phyloP scores from a whole-genome alignment of 2,329 filamentous ascomycete genomes.

The Exophiala spinifera region DNA sequence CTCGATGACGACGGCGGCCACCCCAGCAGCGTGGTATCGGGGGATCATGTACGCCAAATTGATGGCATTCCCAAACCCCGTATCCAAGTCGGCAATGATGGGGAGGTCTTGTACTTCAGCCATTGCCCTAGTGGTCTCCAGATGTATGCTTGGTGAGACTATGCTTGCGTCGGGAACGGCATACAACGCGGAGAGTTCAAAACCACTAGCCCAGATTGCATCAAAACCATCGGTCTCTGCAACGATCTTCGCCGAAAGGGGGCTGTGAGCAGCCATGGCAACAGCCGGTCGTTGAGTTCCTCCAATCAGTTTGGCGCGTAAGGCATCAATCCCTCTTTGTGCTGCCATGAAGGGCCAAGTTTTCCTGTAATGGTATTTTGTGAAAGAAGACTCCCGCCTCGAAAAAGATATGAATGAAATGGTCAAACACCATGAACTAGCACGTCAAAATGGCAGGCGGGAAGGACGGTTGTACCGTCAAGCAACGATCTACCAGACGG shows the following conservation, averaged over 20 bases:
- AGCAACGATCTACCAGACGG: neutral
- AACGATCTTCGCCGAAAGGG: constrained; percentile 11
- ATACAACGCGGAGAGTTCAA: constrained; percentile 17
- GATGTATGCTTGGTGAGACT: constrained; percentile 6
- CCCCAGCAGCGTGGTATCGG: constrained; percentile 50
- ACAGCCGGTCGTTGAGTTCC: neutral
- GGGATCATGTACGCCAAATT: constrained; percentile 48
- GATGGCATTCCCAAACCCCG: constrained; percentile 51
- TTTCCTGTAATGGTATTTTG: neutral
- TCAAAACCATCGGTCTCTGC: constrained; percentile 8
- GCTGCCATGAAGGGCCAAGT: neutral
- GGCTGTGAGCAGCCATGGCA: constrained; percentile 16
- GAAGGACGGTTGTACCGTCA: neutral
- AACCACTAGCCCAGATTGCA: constrained; percentile 20
- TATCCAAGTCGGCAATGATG: constrained; percentile 54
- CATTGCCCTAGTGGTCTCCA: constrained; percentile 13
- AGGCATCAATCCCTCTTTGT: neutral
- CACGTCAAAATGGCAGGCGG: neutral
- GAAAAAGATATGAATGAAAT: neutral
- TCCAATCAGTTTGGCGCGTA: neutral
- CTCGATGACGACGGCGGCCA: constrained; percentile 56
- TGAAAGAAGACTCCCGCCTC: neutral
- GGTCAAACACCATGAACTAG: neutral
- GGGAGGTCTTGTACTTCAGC: constrained; percentile 30
- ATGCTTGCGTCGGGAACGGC: constrained; percentile 20